Base-by-base conservation (phyloP, 176 grass and related monocot species). In the Carex scoparia region DNA sequence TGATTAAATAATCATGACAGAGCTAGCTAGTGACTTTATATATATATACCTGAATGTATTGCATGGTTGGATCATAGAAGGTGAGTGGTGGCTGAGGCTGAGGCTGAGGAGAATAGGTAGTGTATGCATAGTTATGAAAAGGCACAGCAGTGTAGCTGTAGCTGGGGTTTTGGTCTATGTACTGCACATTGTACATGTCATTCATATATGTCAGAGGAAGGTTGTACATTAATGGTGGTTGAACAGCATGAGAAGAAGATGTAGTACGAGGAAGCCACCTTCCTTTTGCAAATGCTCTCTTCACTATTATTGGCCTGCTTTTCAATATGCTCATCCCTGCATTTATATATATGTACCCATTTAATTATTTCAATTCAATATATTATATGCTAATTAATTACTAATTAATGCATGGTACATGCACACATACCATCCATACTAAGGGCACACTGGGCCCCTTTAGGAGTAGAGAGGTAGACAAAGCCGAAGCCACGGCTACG, bases 401-500 rank as follows among this genome's bases (percentile, higher is more conserved):
- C 8, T 44, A 44, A 44, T 44, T 42, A 37, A 37, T 37, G 23
- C 23, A 23, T 3, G 1, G 35, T 37, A 3, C 35, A 37, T 37
- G 35, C 35, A 37, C 35, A 37, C 3, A 37, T 23, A 23, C 95
- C 92, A 56, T 82, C 89, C 84, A 98, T 88, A 80, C 61, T 86
- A 38, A 98, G 86, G 14, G 89, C 92, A 59, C 64, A 79, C 37
- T 88, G 86, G 46, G 93, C 91, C 83, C 91, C 95, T 65, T 93
- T 91, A 0, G 87, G 89, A 53, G 73, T 90, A 81, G 80, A 87
- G 13, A 81, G 94, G 68, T 93, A 94, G 51, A 98, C 95, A 67
- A 98, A 98, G 0, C 92, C 95, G 64, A 94, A 98, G 11, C 95
- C 91, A 82, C 89, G 91, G 19, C 95, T 98, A 61, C 87, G 80